Percentiles rank a stretch among this genome's conserved stretches.
Conservation (phyloP, 768 basidiomycete species). For the Leccinum longicurvipes region DNA sequence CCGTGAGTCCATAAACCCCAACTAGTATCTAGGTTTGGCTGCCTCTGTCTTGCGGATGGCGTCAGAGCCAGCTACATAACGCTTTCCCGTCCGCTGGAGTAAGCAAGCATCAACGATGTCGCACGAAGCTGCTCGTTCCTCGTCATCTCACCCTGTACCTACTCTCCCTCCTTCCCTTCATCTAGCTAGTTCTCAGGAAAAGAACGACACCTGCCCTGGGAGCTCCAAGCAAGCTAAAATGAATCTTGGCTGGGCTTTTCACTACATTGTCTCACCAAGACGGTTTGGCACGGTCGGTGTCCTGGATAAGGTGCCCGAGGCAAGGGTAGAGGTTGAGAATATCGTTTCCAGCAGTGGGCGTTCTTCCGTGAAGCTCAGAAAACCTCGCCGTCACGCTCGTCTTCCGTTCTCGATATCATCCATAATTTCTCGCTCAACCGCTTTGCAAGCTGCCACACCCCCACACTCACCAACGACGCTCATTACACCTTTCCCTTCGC, state of each 20-base stretch:
- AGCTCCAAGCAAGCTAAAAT: constrained; percentile 32
- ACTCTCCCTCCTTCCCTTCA: constrained; percentile 17
- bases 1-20: background rate
- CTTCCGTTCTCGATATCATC: background rate
- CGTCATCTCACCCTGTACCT: constrained; percentile 6
- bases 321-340: constrained; percentile 1
- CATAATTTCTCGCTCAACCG: background rate
- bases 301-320: constrained; percentile 5
- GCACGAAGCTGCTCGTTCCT: constrained; percentile 1
- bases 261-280: constrained; percentile 28
- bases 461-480: constrained; percentile 3
- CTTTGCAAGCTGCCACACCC: background rate
- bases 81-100: background rate
- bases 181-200: constrained; percentile 5
- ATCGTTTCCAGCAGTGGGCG: background rate
- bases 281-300: background rate
- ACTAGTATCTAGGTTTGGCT: background rate
- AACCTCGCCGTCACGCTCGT: background rate
- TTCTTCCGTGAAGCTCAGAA: background rate
- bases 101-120: constrained; percentile 8
- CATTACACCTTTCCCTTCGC: constrained; percentile 10
- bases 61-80: constrained; percentile 4
- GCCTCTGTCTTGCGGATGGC: background rate
- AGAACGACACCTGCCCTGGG: constrained; percentile 25
- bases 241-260: constrained; percentile 44